These are phyloP conservation scores for Nicotiana tabacum DNA, from an alignment of 257 asterid genomes.

Conservation along the genomic window DNA sequence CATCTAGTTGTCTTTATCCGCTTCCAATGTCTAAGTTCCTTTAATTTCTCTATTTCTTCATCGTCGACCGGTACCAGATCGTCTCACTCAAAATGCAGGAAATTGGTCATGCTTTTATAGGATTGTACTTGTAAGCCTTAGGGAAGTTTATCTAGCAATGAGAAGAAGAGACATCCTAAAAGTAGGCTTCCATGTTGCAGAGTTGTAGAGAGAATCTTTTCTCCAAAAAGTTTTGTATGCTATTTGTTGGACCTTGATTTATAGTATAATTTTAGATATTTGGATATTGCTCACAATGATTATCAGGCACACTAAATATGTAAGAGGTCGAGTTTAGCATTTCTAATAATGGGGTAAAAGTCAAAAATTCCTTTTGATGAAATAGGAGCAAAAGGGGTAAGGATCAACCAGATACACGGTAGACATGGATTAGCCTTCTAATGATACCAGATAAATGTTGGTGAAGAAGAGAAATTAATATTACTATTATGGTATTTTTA, in stretches of 20 bases:
- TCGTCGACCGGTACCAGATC: not conserved
- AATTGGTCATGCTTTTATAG: not conserved
- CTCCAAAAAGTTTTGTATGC: not conserved
- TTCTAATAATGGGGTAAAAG: not conserved
- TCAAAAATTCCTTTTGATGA: not conserved
- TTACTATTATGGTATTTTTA: no score
- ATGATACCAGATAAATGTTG: not conserved
- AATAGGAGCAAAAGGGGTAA: not conserved
- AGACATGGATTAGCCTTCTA: not conserved
- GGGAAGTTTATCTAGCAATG: not conserved
- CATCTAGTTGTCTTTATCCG: not conserved
- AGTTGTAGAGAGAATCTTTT: not conserved
- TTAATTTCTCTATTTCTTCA: not conserved
- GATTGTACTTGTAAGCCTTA: not conserved
- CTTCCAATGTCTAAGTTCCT: not conserved
- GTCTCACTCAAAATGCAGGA: not conserved
- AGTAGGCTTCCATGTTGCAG: not conserved
- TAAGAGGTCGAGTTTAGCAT: not conserved
- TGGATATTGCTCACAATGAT: not conserved
- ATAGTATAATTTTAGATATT: not conserved
- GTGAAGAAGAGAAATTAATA: not conserved
- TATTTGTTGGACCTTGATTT: not conserved
- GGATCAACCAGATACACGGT: not conserved
- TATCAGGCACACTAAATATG: not conserved
- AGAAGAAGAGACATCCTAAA: not conserved